A percentile compares a stretch with the other conserved stretches of the same genome.
phyloP scores from a whole-genome alignment of 2,329 filamentous ascomycete genomes.

The Claviceps purpurea region DNA sequence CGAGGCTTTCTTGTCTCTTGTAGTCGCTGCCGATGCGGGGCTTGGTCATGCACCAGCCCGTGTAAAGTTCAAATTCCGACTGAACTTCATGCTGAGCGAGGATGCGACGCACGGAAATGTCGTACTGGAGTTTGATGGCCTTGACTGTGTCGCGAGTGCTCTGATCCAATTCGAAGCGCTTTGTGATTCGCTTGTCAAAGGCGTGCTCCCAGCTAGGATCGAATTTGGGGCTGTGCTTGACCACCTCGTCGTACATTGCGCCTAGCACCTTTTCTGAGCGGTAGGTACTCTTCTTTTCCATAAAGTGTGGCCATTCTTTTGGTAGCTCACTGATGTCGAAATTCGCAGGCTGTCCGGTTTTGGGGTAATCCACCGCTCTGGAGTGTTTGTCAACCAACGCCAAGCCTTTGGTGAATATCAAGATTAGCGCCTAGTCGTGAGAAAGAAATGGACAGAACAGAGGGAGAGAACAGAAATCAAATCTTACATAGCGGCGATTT shows the following conservation, averaged over 20 bases:
- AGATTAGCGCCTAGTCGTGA: neutral
- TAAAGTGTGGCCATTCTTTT: slow-evolving; percentile 67
- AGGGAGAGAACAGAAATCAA: neutral
- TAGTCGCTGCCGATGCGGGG: slow-evolving; percentile 64
- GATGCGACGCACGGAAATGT: slow-evolving; percentile 59
- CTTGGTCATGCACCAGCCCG: slow-evolving; percentile 68
- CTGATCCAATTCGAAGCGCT: slow-evolving; percentile 42
- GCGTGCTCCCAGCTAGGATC: slow-evolving; percentile 54
- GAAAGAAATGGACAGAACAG: too few species aligned
- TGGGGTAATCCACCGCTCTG: slow-evolving; percentile 84
- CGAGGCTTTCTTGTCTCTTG: slow-evolving; percentile 76
- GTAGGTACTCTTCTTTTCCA: slow-evolving; percentile 59
- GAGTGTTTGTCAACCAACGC: slow-evolving; percentile 72
- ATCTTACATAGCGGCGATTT: slow-evolving; percentile 51
- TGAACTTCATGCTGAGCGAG: slow-evolving; percentile 74
- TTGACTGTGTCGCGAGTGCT: slow-evolving; percentile 44
- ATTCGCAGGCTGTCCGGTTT: slow-evolving; percentile 66
- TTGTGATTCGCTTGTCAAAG: slow-evolving; percentile 66
- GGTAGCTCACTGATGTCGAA: slow-evolving; percentile 51
- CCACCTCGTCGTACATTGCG: slow-evolving; percentile 65
- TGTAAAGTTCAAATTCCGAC: slow-evolving; percentile 88
- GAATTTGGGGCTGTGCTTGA: slow-evolving; percentile 45
- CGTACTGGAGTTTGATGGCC: slow-evolving; percentile 63
- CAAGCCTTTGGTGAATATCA: slow-evolving; percentile 33
- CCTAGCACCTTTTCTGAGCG: slow-evolving; percentile 61